Conservation (phyloP, 371 early-diverging fungal genomes). For the Haplosporangium sp. region DNA sequence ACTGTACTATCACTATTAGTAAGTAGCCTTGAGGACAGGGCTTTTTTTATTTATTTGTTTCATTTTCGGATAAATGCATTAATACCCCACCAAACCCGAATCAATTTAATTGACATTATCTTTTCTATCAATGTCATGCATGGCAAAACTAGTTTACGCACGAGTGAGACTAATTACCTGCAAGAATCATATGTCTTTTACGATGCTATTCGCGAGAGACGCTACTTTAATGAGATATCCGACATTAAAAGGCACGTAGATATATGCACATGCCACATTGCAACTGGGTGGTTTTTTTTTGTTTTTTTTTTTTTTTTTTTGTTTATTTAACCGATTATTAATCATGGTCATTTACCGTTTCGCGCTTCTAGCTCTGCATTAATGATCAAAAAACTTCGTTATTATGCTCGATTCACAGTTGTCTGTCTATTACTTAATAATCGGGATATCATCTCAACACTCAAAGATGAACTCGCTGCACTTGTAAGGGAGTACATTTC, state of each 20-base stretch:
- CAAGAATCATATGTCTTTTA: constrained; percentile 95
- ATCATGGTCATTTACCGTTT: not conserved
- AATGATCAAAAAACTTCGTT: constrained; percentile 96
- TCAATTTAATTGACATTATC: not conserved
- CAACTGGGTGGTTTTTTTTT: not conserved
- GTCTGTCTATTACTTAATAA: constrained; percentile 93
- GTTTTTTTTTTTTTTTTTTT: not conserved
- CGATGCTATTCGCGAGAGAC: constrained; percentile 94
- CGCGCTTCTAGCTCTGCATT: constrained; percentile 76
- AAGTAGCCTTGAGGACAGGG: constrained; percentile 26
- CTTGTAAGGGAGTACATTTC: constrained; percentile 90
- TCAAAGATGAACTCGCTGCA: constrained; percentile 83
- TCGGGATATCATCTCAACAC: constrained; percentile 77
- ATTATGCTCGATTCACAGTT: constrained; percentile 96
- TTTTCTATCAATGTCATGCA: not conserved
- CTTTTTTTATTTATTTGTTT: no score
- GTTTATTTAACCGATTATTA: no score
- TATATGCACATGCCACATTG: not conserved
- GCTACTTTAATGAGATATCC: constrained; percentile 93
- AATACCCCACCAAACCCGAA: not conserved
- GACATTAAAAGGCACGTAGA: constrained; percentile 82
- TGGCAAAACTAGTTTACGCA: constrained; percentile 73
- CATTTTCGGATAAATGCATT: constrained; percentile 6
- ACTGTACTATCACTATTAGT: constrained; percentile 90
- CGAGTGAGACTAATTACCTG: constrained; percentile 95